A percentile compares a stretch with the other conserved stretches of the same genome.
Conservation (phyloP, 139 green algal genomes). For the Coelastrella sp. region DNA sequence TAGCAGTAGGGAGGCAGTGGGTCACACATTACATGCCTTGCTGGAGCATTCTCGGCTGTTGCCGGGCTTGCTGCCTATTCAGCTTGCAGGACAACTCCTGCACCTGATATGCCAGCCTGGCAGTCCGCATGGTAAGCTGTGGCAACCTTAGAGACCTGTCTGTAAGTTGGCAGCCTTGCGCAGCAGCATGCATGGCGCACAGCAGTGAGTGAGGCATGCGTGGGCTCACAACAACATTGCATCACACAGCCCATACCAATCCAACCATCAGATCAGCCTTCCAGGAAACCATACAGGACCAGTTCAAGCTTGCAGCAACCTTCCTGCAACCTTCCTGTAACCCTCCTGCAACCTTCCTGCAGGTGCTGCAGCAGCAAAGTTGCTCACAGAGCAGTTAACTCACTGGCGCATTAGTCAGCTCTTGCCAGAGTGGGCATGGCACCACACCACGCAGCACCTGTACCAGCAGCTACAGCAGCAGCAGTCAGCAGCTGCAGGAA, state of each 20-base stretch:
- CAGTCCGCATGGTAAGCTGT: background rate
- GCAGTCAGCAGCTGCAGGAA: background rate
- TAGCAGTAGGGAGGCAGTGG: background rate
- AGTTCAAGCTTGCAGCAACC: too few species aligned
- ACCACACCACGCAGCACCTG: background rate
- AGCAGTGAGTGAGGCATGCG: too few species aligned
- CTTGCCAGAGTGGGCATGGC: background rate
- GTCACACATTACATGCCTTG: background rate
- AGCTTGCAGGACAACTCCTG: background rate
- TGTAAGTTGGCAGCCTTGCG: background rate
- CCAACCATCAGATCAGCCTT: too few species aligned
- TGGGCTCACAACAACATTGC: too few species aligned
- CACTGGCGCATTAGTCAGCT: slow-evolving; percentile 16
- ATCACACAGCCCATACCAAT: too few species aligned
- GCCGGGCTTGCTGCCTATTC: slow-evolving; percentile 8
- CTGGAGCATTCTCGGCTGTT: background rate
- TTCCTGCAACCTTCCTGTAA: background rate
- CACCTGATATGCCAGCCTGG: background rate
- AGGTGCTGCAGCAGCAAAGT: slow-evolving; percentile 22
- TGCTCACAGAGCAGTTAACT: slow-evolving; percentile 12
- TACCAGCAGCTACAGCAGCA: slow-evolving; percentile 29
- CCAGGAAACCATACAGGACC: too few species aligned
- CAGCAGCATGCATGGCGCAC: too few species aligned
- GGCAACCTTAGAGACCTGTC: background rate
- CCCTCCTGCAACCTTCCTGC: background rate